Base-by-base conservation (phyloP, 176 grass and related monocot species). In the Avena eriantha region DNA sequence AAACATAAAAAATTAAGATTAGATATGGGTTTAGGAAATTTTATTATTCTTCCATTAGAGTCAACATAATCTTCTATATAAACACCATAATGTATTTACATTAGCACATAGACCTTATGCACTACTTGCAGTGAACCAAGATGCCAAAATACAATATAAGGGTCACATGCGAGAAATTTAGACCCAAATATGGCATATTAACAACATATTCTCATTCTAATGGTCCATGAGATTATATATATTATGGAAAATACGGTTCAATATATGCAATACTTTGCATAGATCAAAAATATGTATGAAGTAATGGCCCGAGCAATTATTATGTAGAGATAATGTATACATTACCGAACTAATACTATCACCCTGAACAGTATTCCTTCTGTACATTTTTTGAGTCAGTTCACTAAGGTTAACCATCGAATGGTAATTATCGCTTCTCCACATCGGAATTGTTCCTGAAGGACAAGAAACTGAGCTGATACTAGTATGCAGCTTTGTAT, bases 391-490 rank as follows among this genome's bases (percentile, higher is more conserved):
- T 57, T 3, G 50, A 57, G 31, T 36, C 19, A 78, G 17, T 21
- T 78, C 75, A 51, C 53, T 78, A 78, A 78, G 17, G 51, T 78
- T 54, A 78, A 57, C 17, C 24, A 34, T 57, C 2, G 50, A 51
- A n/a, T 10, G 17, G 26, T 56, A 19, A 5, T 78, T 51, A 9
- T 55, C 75, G 5, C 75, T 78, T 78, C 75, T 78, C 51, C 75
- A 78, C 33, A 57, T 57, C 56, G 75, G 75, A 78, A 78, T 56
- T 21, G 75, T 78, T 78, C 75, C 75, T 18, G 17, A 4, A 34
- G 75, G 51, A 78, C 51, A 78, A 19, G 75, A 78, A 56, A 78
- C 75, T 31, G 2, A 57, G 2, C 5, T 29, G 10, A 13, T 36
- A 53, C 26, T 78, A n/a, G 51, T 57, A 9, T 78, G 26, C 18